These are phyloP conservation scores for Puccinellia tenuiflora DNA, from an alignment of 176 grass and related monocot genomes.

Conservation along the genomic window DNA sequence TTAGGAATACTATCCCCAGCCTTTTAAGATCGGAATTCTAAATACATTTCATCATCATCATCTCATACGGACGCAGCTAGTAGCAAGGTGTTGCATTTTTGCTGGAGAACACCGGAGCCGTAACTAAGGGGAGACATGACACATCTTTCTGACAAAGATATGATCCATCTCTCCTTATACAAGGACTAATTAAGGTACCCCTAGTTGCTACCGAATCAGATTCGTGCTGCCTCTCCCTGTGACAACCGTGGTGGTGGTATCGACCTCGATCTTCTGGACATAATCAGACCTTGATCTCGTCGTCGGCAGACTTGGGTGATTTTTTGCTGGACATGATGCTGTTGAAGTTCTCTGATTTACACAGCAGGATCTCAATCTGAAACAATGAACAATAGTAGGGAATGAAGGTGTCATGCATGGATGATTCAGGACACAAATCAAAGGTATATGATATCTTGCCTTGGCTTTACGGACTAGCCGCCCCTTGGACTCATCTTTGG, in stretches of 20 bases:
- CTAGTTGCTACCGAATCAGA: constrained; percentile 20
- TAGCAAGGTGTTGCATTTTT: not conserved
- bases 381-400: not conserved
- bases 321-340: constrained; percentile 52
- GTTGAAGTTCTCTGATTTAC: constrained; percentile 70
- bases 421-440: not conserved
- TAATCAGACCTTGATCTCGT: constrained; percentile 41
- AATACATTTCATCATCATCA: not conserved
- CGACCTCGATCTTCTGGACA: constrained; percentile 17
- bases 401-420: not conserved
- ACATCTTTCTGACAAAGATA: constrained; percentile 7
- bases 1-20: constrained; percentile 6
- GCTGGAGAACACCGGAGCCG: not conserved
- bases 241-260: not conserved
- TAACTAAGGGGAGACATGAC: not conserved
- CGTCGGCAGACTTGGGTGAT: constrained; percentile 33
- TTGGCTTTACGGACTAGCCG: constrained; percentile 87
- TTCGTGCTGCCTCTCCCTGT: not conserved
- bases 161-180: constrained; percentile 19
- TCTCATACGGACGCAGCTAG: constrained; percentile 14
- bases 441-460: constrained; percentile 11
- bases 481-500: constrained; percentile 74
- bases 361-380: constrained; percentile 86
- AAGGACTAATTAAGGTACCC: constrained; percentile 31
- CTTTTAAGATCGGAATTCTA: not conserved